A percentile compares a stretch with the other conserved stretches of the same genome.
Evolutionary conservation across 345 rosid genomes (phyloP).

Genomic region (Cochlearia excelsa): DNA sequence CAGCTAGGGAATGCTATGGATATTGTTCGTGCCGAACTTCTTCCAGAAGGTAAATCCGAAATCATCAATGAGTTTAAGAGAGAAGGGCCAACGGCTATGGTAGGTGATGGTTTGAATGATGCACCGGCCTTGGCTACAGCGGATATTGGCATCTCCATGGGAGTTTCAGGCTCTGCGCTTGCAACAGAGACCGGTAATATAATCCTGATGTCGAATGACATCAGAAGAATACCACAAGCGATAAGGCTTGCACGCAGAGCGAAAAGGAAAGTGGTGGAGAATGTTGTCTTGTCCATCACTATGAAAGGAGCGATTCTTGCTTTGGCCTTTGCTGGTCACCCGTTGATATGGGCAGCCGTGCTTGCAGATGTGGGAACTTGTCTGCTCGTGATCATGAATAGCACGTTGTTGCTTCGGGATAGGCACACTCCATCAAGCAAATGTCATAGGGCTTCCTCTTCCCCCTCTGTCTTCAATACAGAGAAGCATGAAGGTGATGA

Average conservation of each 20-base stretch:
- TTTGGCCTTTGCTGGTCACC: conserved; percentile 78
- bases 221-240: conserved; percentile 65
- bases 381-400: conserved; percentile 70
- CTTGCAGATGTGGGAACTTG: conserved; percentile 90
- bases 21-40: conserved; percentile 60
- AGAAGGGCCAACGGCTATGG: conserved; percentile 67
- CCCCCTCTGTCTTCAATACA: not conserved
- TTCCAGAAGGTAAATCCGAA: conserved; percentile 69
- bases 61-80: conserved; percentile 48
- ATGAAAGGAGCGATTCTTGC: conserved; percentile 64
- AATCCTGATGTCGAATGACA: conserved; percentile 81
- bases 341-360: conserved; percentile 86
- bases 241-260: conserved; percentile 58
- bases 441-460: conserved; percentile 23
- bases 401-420: conserved; percentile 64
- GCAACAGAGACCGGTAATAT: conserved; percentile 80
- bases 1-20: conserved; percentile 69
- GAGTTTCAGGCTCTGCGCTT: conserved; percentile 82
- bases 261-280: conserved; percentile 61
- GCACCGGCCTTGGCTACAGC: conserved; percentile 95
- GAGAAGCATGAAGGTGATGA: conserved; percentile 23
- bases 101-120: conserved; percentile 90
- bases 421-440: conserved; percentile 9
- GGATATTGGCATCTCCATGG: conserved; percentile 90
- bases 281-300: conserved; percentile 56